Conservation (phyloP, 352 stramenopile species). For the Phytopythium chamaehyphon region DNA sequence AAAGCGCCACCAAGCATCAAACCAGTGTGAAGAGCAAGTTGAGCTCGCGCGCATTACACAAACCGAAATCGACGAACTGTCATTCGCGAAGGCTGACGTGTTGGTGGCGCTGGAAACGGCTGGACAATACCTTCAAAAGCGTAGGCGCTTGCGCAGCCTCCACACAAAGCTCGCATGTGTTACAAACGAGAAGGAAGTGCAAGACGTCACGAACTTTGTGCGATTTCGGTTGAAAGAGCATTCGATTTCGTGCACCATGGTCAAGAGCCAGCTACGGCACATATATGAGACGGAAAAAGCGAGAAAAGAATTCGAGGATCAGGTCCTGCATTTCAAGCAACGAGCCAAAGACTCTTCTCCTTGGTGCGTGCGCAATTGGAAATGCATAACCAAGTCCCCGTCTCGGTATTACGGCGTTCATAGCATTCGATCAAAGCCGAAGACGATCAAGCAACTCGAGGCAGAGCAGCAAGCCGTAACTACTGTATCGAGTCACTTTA, state of each 20-base stretch:
- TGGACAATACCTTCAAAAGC: slow-evolving; percentile 41
- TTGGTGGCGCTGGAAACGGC: slow-evolving; percentile 38
- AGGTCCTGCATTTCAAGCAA: slow-evolving; percentile 33
- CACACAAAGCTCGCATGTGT: slow-evolving; percentile 53
- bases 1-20: slow-evolving; percentile 17
- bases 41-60: background rate
- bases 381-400: slow-evolving; percentile 34
- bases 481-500: slow-evolving; percentile 22
- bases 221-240: slow-evolving; percentile 45
- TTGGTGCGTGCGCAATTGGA: slow-evolving; percentile 57
- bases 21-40: slow-evolving; percentile 7
- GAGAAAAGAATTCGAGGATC: slow-evolving; percentile 35
- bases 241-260: slow-evolving; percentile 28
- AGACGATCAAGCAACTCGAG: slow-evolving; percentile 41
- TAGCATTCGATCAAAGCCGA: slow-evolving; percentile 32
- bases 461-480: slow-evolving; percentile 17
- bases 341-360: slow-evolving; percentile 41
- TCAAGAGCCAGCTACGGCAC: slow-evolving; percentile 7
- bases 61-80: slow-evolving; percentile 30
- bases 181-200: slow-evolving; percentile 51
- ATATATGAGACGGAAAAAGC: slow-evolving; percentile 32
- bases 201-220: slow-evolving; percentile 40
- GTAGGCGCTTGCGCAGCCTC: slow-evolving; percentile 47
- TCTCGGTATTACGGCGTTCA: slow-evolving; percentile 53
- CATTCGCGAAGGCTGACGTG: slow-evolving; percentile 57